Base-by-base conservation (phyloP, 1,139 yeast species). In the Pichia norvegensis region DNA sequence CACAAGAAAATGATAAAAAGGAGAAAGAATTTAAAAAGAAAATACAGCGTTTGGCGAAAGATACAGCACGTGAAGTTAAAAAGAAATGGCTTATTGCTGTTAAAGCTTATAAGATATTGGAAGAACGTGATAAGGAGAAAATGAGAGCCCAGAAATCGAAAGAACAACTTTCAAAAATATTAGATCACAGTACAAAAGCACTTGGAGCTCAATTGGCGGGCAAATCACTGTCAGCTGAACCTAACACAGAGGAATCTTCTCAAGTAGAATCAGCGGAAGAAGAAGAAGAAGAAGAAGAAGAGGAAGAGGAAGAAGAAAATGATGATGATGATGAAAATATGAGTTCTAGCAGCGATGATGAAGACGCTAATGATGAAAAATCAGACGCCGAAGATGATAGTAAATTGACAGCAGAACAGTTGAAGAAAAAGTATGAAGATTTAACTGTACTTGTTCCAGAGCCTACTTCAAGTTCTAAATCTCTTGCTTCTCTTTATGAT, bases 81-180 rank as follows among this genome's bases (percentile, higher is more conserved):
- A 87, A 82, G 61, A 81, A 95, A 60, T 94, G 99, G 99, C 69
- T 73, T 25, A 74, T 90, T 46, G 98, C 97, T 2, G 85, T 82
- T 52, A 88, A 86, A 60, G 97, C 95, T 0, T 81, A 78, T 58
- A 71, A 71, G 43, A 72, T 67, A 9, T 57, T 75, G 50, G 73
- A 67, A 49, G 73, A 68, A 50, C 69, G 71, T 47, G 83, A 81
- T 53, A 79, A 73, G 49, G 92, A 83, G 52, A 83, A 79, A 64
- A 68, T 85, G 64, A 77, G 85, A 70, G 70, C 79, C 61, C 72
- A 76, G 11, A 81, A 82, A 60, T 97, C 97, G 33, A 85, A 92
- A 61, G 85, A 85, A 54, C 96, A 90, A 60, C 72, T 92, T 51
- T 81, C 88, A 52, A 84, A 86, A 61, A 90, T 92, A 74, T 68